Conservation (phyloP, 202 grass and related monocot species). For the Miscanthus sacchariflorus region DNA sequence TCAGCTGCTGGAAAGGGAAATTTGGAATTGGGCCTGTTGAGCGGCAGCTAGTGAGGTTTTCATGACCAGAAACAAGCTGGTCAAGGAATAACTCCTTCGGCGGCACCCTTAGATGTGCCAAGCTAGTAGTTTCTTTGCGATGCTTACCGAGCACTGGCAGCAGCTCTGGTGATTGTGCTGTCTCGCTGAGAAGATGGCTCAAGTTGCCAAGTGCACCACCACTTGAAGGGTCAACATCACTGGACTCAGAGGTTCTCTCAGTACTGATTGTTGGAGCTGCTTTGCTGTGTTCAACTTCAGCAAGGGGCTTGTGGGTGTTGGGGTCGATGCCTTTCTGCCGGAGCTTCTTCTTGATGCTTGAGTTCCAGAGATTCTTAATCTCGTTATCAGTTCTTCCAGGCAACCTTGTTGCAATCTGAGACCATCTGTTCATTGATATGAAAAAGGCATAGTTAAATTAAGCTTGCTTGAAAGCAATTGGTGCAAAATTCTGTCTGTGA, state of each 20-base stretch:
- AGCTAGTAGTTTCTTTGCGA: conserved; percentile 41
- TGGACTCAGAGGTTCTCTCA: conserved; percentile 49
- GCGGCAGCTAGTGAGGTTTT: conserved; percentile 40
- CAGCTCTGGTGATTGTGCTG: conserved; percentile 48
- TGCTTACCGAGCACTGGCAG: conserved; percentile 42
- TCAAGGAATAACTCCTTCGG: conserved; percentile 51
- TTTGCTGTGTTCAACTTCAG: conserved; percentile 37
- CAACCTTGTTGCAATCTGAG: conserved; percentile 74
- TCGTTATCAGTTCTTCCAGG: conserved; percentile 94
- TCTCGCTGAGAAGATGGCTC: conserved; percentile 48
- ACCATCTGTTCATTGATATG: conserved; percentile 65
- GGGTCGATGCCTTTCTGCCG: conserved; percentile 61
- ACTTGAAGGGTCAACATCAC: conserved; percentile 45
- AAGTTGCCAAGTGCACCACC: conserved; percentile 31
- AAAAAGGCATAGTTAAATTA: conserved; percentile 31
- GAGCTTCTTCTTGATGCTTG: conserved; percentile 82
- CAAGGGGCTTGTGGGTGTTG: conserved; percentile 64
- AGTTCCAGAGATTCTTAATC: conserved; percentile 96
- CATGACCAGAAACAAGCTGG: conserved; percentile 48
- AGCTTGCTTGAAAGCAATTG: not conserved
- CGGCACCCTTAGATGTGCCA: conserved; percentile 41
- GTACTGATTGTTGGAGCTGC: conserved; percentile 32
- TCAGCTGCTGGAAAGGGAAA: conserved; percentile 53
- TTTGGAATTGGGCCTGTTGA: conserved; percentile 44
- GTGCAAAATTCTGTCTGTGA: conserved; percentile 21